Base-by-base conservation (phyloP, 176 grass and related monocot species). In the Eremochloa ophiuroides region DNA sequence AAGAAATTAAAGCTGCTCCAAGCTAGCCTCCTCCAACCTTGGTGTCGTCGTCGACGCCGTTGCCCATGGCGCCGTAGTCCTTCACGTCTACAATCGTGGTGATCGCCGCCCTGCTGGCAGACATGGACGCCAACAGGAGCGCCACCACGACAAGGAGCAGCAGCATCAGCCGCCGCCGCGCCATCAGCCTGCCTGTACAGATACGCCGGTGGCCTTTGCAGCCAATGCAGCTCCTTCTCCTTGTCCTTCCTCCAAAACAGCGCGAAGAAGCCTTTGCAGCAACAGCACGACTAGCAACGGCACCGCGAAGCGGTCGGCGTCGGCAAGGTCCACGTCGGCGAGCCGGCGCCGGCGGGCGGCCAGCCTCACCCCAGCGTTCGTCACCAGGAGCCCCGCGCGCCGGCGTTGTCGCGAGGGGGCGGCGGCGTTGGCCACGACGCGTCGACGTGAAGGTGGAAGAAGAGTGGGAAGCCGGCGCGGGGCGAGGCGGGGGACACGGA, bases 1-100 rank as follows among this genome's bases (percentile, higher is more conserved):
- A 15, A 55, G 6, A n/a, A n/a, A n/a, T n/a, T n/a, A 20, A 53
- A 9, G 50, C 50, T 53, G 2, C 50, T 53, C 48, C 7, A 9
- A 9, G 0, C 38, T 7, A 22, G 8, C 1, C 43, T 8, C 8
- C 8, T 8, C 39, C 0, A 28, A 92, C 90, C 64, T 80, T 48
- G 16, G 67, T 87, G 70, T 93, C 80, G 74, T 93, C 87, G 29
- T 29, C 55, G 6, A 3, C 8, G 62, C 87, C 84, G 73, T 84
- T 66, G 12, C 75, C 91, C 55, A 50, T 71, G 9, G 87, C 91
- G 0, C 91, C 84, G 37, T 80, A 89, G 67, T 46, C 80, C 77
- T 66, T 78, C 1, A 44, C 84, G 31, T 87, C 6, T 8, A 53
- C 8, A 8, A 2, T 62, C 64, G 79, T 85, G 56, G 22, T 81